Evolutionary conservation across 352 stramenopile genomes (phyloP), one percentile per base, ranked within the genome.

Genomic region (Globisporangium lucens): DNA sequence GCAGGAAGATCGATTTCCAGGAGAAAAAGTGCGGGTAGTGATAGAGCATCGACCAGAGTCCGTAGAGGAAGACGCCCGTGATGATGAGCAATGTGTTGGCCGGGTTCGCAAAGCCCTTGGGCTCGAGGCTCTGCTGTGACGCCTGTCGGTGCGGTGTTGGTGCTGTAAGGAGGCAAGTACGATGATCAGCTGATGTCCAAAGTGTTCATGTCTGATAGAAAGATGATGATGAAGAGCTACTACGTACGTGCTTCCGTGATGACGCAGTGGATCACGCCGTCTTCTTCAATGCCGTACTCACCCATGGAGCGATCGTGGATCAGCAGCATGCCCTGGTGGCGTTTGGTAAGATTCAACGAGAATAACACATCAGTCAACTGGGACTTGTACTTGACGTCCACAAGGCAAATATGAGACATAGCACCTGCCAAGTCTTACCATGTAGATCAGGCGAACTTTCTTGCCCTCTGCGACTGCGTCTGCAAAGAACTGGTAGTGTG

Each of bases 41-140:
- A 67, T 91, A 92, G 47, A 92, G 76, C n/a, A 90, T 66, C 60
- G 83, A 90, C 85, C 85, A 94, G 17, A 94, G 57, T 3, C 83
- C 79, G 56, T 91, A 94, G 41, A 94, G 73, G 24, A 85, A 75
- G 15, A 89, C 56, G 15, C 85, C 83, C 29, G 83, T 94, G 36
- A 87, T 66, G 38, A 87, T 38, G 22, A 94, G 67, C 56, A 94
- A 68, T n/a, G 75, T 74, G 59, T 85, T 90, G 8, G 76, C 73
- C 0, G 85, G 78, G 57, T 89, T 85, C 27, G 86, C 63, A 2
- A 80, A 63, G 2, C 79, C 75, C 66, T 91, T 91, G 55, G 90
- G 68, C 29, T 84, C 75, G 9, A 78, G 55, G 6, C 79, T 70
- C n/a, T 77, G 71, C 22, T 78, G 71, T 12, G 66, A 52, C 53